Base-by-base conservation (phyloP, 768 basidiomycete species). In the Cyclocybe aegerita region DNA sequence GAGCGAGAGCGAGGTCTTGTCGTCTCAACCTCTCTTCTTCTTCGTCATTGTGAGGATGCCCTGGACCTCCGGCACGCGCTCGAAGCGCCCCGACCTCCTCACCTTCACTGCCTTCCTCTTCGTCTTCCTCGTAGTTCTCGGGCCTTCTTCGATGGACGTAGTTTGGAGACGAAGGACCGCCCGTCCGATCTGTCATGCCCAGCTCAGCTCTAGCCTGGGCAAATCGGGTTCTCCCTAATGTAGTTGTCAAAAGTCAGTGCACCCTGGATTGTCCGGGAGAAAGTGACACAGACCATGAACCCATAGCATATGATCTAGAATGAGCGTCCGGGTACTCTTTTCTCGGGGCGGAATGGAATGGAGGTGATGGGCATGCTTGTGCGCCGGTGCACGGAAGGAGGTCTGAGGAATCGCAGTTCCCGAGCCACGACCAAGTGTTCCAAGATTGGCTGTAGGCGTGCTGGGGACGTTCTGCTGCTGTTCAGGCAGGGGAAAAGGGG, bases 301-400 rank as follows among this genome's bases (percentile, higher is more conserved):
- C 88, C 88, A 93, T 43, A 92, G 72, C 77, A 91, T 83, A 67
- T 93, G 88, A 67, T 93, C 91, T 49, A 93, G 82, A 59, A 93
- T 93, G 49, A 93, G 75, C 8, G 90, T 93, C 31, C 90, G 75
- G 7, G 90, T 92, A n/a, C 87, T 88, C 73, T 93, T 93, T 67
- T 93, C 90, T 35, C 88, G 72, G 2, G 89, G 91, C 2, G 90
- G 90, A 31, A 93, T 92, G 2, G 88, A 83, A 63, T 93, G 90
- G 1, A 93, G 69, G 63, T 93, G 89, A 64, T 93, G 91, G 0
- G 90, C 90, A 74, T 92, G 89, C 57, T 86, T 90, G 68, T 93
- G 91, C 1, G 91, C 90, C 7, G 88, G 87, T 1, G 87, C 81
- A 54, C 75, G 79, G 71, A 86, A 88, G 0, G 77, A 60, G 14